These are phyloP conservation scores for Sarocladiaceae sp. DNA, from an alignment of 2,329 filamentous ascomycete species.

Conservation along the genomic window DNA sequence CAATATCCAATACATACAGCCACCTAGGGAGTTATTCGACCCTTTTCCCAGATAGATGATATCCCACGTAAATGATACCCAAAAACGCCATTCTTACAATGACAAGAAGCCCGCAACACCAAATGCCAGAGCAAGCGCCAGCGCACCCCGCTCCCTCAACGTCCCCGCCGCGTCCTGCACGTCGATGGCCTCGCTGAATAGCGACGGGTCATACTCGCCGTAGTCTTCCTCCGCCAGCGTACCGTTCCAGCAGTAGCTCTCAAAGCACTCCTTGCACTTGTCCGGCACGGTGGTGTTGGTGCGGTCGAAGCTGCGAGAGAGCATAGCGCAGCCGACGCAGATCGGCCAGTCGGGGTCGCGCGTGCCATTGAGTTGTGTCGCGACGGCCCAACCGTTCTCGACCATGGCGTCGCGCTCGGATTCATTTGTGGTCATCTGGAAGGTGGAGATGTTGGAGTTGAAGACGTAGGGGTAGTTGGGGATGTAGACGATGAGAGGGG, in stretches of 20 bases:
- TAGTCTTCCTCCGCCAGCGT: conserved; percentile 34
- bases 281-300: conserved; percentile 63
- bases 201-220: conserved; percentile 25
- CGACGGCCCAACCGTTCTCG: conserved; percentile 77
- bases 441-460: conserved; percentile 75
- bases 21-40: background rate
- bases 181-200: conserved; percentile 20
- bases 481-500: conserved; percentile 78
- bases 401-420: conserved; percentile 72
- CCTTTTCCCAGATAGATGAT: background rate
- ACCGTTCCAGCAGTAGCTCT: conserved; percentile 91
- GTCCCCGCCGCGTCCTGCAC: conserved; percentile 17
- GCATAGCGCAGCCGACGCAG: conserved; percentile 83
- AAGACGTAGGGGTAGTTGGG: conserved; percentile 70
- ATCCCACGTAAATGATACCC: background rate
- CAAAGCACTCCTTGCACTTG: conserved; percentile 71
- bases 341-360: conserved; percentile 67
- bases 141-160: conserved; percentile 13
- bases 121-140: conserved; percentile 14
- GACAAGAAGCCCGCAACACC: conserved; percentile 14
- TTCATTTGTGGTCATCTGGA: conserved; percentile 57
- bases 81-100: conserved; percentile 4
- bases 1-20: background rate
- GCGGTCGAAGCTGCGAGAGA: conserved; percentile 67
- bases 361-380: conserved; percentile 76